Evolutionary conservation across 805 yeast species (phyloP).

Genomic region (Cephaloascus fragrans): DNA sequence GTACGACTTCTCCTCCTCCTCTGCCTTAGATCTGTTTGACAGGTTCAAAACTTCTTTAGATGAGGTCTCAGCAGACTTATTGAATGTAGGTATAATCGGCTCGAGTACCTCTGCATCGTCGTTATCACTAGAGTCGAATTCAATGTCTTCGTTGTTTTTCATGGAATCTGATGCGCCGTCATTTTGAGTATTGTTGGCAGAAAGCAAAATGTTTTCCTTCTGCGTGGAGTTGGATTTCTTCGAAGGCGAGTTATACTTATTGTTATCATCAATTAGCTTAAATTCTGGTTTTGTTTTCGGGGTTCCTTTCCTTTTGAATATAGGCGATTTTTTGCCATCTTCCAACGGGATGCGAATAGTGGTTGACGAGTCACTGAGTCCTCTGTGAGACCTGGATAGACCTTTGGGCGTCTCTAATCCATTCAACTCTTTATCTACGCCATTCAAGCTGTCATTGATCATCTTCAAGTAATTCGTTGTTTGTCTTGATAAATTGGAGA

Average conservation of each 20-base stretch:
- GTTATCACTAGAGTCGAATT: neutral
- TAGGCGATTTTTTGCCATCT: neutral
- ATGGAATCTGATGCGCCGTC: neutral
- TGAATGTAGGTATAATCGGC: neutral
- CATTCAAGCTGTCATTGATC: neutral
- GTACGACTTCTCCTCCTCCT: neutral
- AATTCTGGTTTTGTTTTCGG: neutral
- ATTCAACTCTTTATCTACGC: neutral
- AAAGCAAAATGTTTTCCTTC: neutral
- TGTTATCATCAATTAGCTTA: neutral
- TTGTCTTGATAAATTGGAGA: constrained; percentile 16
- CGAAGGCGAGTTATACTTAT: neutral
- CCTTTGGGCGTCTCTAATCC: neutral
- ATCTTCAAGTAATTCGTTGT: neutral
- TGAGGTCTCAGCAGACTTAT: neutral
- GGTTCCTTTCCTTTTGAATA: neutral
- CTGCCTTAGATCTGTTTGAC: neutral
- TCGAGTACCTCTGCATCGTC: neutral
- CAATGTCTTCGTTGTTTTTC: neutral
- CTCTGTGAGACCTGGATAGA: neutral
- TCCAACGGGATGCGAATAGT: neutral
- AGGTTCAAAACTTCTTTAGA: too few relatives aligned
- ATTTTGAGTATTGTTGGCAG: neutral
- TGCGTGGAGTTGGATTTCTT: neutral
- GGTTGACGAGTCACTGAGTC: neutral